Evolutionary conservation across 2,329 filamentous ascomycete species (phyloP), one percentile per base, ranked within the genome.

Genomic region (Pseudocercospora fijiensis): DNA sequence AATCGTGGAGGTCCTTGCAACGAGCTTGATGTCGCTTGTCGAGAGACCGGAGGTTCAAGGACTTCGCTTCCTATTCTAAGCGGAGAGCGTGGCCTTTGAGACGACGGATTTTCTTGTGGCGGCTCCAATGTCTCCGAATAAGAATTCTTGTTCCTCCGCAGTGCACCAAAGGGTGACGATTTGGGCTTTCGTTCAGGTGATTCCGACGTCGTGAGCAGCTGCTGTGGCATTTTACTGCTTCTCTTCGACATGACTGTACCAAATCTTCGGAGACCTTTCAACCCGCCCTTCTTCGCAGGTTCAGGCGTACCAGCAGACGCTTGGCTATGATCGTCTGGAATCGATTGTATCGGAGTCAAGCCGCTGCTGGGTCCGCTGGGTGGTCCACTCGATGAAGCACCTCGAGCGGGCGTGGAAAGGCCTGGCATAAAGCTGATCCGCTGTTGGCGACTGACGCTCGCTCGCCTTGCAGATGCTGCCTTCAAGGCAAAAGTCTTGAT

Each of bases 401-500:
- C 63, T 18, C 65, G 52, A 16, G 63, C 51, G 10, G 63, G 61
- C 13, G 58, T 60, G 27, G 66, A 56, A 5, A 58, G 16, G n/a
- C 57, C 57, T 18, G 57, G 57, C 16, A 65, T 37, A 16, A 65
- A 65, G 65, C 65, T 66, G 11, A 59, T 60, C 2, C 59, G 62
- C 37, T 65, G 57, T 8, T 20, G 16, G 16, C 57, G 57, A 30
- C 37, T 49, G n/a, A 49, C 43, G 4, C 58, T 30, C 18, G 30
- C 41, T n/a, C 58, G 47, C 16, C 45, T 27, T 24, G 58, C 57
- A 53, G 63, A 60, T 75, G 64, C 80, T 73, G 58, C 65, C 33
- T 72, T 73, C 61, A 83, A 74, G 1, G 82, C 80, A 76, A 92
- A 96, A 28, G 84, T 86, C 70, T 88, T 89, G 67, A 99, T 94